A percentile compares a stretch with the other conserved stretches of the same genome.
Evolutionary conservation across 2,329 filamentous ascomycete genomes (phyloP).

Genomic region (Verticillium dahliae): DNA sequence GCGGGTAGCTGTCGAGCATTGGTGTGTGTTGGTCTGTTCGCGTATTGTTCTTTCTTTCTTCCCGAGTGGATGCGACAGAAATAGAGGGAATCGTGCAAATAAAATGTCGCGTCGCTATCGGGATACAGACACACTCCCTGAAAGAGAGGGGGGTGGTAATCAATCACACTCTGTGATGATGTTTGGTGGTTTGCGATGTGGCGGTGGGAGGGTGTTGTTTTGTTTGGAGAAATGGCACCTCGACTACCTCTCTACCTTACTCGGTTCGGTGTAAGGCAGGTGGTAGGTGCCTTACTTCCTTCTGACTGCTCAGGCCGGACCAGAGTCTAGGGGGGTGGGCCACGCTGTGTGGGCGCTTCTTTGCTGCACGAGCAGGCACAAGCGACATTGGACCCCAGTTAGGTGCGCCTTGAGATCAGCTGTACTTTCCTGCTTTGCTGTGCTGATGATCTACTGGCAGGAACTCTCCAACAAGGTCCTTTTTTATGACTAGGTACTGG

Average conservation of each 20-base stretch:
- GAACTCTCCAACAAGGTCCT: no score
- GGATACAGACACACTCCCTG: neutral
- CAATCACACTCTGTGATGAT: neutral
- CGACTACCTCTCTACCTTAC: no score
- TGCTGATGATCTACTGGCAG: neutral
- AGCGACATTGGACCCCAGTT: neutral
- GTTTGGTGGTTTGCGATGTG: constrained; percentile 5
- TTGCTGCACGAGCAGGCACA: neutral
- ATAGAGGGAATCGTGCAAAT: neutral
- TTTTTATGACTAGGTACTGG: no score
- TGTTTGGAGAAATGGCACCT: constrained; percentile 6
- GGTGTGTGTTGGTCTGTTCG: neutral
- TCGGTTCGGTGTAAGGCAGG: no score
- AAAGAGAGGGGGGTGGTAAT: neutral
- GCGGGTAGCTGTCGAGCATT: constrained; percentile 7
- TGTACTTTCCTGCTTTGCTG: neutral
- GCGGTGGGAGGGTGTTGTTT: constrained; percentile 10
- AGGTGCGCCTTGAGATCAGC: neutral
- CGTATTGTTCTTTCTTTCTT: constrained; percentile 4
- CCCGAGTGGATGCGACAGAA: neutral
- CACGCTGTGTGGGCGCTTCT: neutral
- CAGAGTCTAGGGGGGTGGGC: neutral
- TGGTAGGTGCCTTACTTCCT: neutral
- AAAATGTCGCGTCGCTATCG: neutral
- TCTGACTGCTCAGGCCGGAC: neutral